Percentiles rank a stretch among this genome's conserved stretches.
These are phyloP conservation scores for Dichomitus squalens DNA, from an alignment of 1,284 basidiomycete genomes.

Conservation along the genomic window DNA sequence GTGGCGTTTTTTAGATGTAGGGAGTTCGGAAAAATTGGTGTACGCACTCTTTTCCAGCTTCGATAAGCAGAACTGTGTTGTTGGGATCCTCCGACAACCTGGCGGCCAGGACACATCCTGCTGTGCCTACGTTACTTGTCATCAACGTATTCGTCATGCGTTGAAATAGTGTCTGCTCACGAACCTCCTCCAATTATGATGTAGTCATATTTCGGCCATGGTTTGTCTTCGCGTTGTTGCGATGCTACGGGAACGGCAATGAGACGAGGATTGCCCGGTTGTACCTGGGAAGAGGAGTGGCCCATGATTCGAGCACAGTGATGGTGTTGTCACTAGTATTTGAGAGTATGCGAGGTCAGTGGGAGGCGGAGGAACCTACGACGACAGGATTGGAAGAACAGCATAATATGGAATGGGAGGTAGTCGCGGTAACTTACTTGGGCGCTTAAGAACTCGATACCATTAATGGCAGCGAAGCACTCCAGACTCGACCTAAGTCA, in stretches of 20 bases:
- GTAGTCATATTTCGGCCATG: neutral
- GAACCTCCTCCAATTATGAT: neutral
- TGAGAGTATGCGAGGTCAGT: too few species aligned
- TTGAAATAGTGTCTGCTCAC: neutral
- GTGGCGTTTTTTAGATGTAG: too few species aligned
- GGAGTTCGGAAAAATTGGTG: neutral
- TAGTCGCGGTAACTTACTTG: neutral
- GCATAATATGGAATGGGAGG: neutral
- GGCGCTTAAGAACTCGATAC: too few species aligned
- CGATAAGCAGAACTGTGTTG: constrained; percentile 5
- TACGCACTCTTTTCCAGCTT: neutral
- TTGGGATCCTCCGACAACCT: constrained; percentile 7
- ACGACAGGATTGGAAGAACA: neutral
- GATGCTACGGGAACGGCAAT: neutral
- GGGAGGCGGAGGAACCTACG: neutral
- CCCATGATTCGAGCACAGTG: neutral
- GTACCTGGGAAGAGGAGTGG: neutral
- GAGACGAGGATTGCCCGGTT: neutral
- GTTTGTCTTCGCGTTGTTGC: neutral
- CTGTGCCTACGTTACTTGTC: constrained; percentile 1
- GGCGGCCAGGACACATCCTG: constrained; percentile 11
- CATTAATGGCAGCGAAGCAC: too few species aligned
- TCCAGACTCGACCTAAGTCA: too few species aligned
- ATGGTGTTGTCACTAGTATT: too few species aligned
- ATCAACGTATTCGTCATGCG: neutral